Evolutionary conservation across 2,329 filamentous ascomycete species (phyloP).

Genomic region (Atkinsonella texensis): DNA sequence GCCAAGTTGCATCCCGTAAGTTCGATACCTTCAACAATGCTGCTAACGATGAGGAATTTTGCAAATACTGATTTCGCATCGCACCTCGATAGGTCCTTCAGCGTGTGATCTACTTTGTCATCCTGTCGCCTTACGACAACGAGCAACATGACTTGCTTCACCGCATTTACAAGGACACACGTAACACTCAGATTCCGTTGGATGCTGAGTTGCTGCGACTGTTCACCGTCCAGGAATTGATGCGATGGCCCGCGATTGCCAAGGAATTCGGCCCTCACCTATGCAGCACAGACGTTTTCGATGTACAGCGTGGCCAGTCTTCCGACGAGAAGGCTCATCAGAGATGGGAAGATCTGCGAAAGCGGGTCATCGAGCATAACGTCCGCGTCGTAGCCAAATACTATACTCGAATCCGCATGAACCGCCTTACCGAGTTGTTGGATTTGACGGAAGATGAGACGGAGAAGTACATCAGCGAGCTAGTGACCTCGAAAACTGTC

Average conservation of each 20-base stretch:
- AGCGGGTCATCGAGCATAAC: constrained; percentile 98
- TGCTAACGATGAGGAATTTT: neutral
- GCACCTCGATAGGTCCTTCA: constrained; percentile 60
- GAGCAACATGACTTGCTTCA: constrained; percentile 96
- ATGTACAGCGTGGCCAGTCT: constrained; percentile 49
- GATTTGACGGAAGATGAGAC: constrained; percentile 93
- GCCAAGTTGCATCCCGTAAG: constrained; percentile 74
- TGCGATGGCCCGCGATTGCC: constrained; percentile 94
- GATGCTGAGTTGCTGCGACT: constrained; percentile 83
- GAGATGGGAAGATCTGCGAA: constrained; percentile 89
- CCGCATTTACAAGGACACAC: constrained; percentile 75
- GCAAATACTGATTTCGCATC: neutral
- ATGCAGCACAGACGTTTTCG: constrained; percentile 82
- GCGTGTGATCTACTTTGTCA: constrained; percentile 94
- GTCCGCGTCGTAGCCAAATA: constrained; percentile 96
- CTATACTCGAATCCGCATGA: constrained; percentile 94
- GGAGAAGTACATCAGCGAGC: constrained; percentile 95
- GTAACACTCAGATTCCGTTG: constrained; percentile 63
- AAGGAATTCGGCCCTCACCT: constrained; percentile 82
- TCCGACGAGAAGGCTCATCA: constrained; percentile 69
- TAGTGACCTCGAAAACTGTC: constrained; percentile 95
- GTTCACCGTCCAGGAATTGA: constrained; percentile 91
- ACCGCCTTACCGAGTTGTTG: constrained; percentile 76
- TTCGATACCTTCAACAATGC: neutral
- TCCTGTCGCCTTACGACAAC: constrained; percentile 94